Percentiles rank a stretch among this genome's conserved stretches.
Conservation (phyloP, 345 rosid genomes). For the Aquilaria yunnanensis region DNA sequence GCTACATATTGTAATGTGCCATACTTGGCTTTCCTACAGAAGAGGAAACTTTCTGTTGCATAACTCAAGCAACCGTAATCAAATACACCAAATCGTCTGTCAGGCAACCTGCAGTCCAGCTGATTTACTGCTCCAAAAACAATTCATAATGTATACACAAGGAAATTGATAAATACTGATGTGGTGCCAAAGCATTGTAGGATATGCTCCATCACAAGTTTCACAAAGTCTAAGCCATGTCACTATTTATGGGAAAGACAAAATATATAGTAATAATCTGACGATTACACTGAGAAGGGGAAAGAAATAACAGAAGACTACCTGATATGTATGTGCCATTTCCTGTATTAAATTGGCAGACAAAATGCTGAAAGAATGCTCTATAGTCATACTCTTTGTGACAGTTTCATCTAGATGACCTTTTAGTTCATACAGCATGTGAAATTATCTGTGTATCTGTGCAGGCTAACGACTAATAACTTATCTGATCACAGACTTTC, state of each 20-base stretch:
- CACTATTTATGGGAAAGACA: not conserved
- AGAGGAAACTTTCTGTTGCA: too few relatives aligned
- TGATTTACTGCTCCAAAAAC: not conserved
- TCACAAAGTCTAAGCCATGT: not conserved
- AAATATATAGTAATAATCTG: slow-evolving; percentile 6
- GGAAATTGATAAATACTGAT: not conserved
- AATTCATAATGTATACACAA: not conserved
- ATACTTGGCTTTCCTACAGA: too few relatives aligned
- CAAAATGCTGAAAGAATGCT: slow-evolving; percentile 32
- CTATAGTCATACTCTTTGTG: slow-evolving; percentile 22
- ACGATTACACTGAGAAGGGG: slow-evolving; percentile 21
- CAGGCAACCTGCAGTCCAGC: not conserved
- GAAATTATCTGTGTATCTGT: slow-evolving; percentile 15
- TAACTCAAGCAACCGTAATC: too few relatives aligned
- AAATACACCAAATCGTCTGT: too few relatives aligned
- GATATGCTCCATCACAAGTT: not conserved
- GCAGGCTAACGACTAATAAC: slow-evolving; percentile 7
- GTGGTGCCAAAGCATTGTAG: not conserved
- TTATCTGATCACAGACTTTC: slow-evolving; percentile 10
- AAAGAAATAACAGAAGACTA: slow-evolving; percentile 17
- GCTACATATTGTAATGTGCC: too few relatives aligned
- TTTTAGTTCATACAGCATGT: slow-evolving; percentile 13
- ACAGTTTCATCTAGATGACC: slow-evolving; percentile 14
- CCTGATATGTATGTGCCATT: slow-evolving; percentile 9
- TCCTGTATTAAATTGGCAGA: slow-evolving; percentile 17